Evolutionary conservation across 768 basidiomycete genomes (phyloP), one percentile per base, ranked within the genome.

Genomic region (Russula vinacea): DNA sequence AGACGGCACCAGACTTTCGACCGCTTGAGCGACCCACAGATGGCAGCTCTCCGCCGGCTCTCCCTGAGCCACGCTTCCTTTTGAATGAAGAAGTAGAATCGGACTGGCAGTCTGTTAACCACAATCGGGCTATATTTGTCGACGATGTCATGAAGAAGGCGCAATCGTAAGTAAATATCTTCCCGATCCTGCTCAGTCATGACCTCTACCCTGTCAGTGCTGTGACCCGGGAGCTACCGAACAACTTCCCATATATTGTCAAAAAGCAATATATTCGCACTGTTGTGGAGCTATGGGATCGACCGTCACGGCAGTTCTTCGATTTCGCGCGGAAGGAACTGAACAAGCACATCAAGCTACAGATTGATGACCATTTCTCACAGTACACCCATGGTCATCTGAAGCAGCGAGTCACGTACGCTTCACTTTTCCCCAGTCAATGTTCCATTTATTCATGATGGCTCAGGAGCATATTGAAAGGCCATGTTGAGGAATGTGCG

Each of bases 201-300:
- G 17, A 58, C 42, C 14, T 37, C n/a, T 13, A 40, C 32, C 17
- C 47, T 57, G 37, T 22, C 59, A 89, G 87, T 16, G 81, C 86
- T 2, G 78, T 84, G 6, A 86, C 87, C 0, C 83, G 88, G 5
- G 87, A 90, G 69, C 79, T 89, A 0, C 88, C 87, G 0, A 84
- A 81, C 2, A 79, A 81, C 60, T 85, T 82, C 60, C 86, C 87
- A 0, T 89, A 84, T 42, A 52, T 69, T 10, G 70, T 74, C 22
- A 73, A 64, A 33, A 59, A 68, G 45, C 45, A 67, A 13, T 69
- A 67, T 47, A 72, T 75, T 22, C 16, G 26, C 1, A n/a, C 50
- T 3, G 55, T 70, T 16, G 64, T 72, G 24, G 0, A 51, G 16
- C 7, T 22, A 10, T 74, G 73, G 72, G 47, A 58, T 11, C 26